phyloP scores from a whole-genome alignment of 441 rosid species.

The Pelargonium citronellum region DNA sequence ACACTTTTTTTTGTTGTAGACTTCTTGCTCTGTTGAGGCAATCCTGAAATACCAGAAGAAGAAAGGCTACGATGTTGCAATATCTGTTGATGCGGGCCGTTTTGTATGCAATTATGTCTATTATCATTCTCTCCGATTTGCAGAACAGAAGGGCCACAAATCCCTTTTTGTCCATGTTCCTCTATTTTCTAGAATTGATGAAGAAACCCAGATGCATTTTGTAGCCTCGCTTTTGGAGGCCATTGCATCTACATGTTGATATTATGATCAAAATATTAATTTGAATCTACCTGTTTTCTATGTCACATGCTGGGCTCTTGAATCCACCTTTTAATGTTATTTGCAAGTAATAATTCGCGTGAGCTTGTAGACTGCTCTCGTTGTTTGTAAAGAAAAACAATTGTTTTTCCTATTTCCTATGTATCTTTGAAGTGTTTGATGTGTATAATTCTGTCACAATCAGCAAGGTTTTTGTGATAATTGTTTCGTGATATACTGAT shows the following conservation, averaged over 20 bases:
- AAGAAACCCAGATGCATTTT: constrained; percentile 52
- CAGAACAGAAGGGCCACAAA: constrained; percentile 49
- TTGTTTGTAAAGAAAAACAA: constrained; percentile 9
- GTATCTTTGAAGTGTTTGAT: not conserved
- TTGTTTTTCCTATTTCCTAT: not conserved
- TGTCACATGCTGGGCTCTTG: constrained; percentile 16
- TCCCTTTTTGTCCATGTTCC: constrained; percentile 59
- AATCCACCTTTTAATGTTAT: constrained; percentile 6
- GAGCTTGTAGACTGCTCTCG: not conserved
- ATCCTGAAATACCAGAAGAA: constrained; percentile 32
- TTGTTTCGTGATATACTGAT: no score
- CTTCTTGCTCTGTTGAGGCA: constrained; percentile 37
- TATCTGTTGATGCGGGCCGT: constrained; percentile 46
- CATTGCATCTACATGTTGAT: constrained; percentile 47
- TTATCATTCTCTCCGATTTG: constrained; percentile 54
- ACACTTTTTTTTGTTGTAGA: constrained; percentile 25
- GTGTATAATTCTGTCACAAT: not conserved
- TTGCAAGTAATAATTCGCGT: constrained; percentile 2
- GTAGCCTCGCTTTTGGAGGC: constrained; percentile 41
- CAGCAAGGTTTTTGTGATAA: not conserved
- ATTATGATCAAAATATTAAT: constrained; percentile 2
- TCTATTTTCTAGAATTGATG: constrained; percentile 37
- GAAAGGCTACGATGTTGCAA: constrained; percentile 35
- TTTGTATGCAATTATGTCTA: constrained; percentile 62
- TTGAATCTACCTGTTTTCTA: not conserved